Conservation (phyloP, 2,329 filamentous ascomycete species). For the Neoscytalidium dimidiatum region DNA sequence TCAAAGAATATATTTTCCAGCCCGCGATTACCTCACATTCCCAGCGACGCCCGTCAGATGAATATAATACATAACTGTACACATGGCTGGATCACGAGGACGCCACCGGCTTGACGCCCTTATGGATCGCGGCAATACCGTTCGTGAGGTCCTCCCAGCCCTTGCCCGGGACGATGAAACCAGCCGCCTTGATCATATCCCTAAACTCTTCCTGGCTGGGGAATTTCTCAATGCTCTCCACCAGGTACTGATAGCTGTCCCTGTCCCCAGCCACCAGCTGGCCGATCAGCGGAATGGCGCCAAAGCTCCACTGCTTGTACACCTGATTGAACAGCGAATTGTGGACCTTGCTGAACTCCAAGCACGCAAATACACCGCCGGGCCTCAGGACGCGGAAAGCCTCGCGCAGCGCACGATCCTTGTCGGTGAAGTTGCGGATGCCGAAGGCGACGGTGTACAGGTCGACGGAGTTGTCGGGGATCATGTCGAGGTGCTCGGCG, state of each 20-base stretch:
- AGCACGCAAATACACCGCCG: conserved; percentile 91
- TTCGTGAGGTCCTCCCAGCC: conserved; percentile 85
- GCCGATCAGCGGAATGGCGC: conserved; percentile 90
- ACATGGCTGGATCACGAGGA: neutral
- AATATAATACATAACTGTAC: neutral
- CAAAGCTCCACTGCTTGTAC: conserved; percentile 96
- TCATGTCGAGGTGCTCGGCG: conserved; percentile 70
- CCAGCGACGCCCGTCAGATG: too few species aligned
- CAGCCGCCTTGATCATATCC: conserved; percentile 78
- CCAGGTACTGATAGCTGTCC: conserved; percentile 96
- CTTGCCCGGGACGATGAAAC: conserved; percentile 75
- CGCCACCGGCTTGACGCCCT: conserved; percentile 76
- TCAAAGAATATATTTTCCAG: too few species aligned
- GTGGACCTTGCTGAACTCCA: conserved; percentile 90
- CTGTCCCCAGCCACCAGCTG: conserved; percentile 92
- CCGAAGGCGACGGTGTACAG: conserved; percentile 98
- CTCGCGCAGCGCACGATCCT: conserved; percentile 77
- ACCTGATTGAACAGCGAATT: conserved; percentile 77
- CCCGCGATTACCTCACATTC: too few species aligned
- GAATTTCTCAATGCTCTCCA: conserved; percentile 95
- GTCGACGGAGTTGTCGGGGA: conserved; percentile 75
- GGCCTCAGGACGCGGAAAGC: conserved; percentile 89
- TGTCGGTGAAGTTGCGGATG: conserved; percentile 95
- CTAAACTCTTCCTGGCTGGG: conserved; percentile 83
- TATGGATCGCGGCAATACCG: conserved; percentile 94